Conservation (phyloP, 106 monocot species). For the Vanilla planifolia region DNA sequence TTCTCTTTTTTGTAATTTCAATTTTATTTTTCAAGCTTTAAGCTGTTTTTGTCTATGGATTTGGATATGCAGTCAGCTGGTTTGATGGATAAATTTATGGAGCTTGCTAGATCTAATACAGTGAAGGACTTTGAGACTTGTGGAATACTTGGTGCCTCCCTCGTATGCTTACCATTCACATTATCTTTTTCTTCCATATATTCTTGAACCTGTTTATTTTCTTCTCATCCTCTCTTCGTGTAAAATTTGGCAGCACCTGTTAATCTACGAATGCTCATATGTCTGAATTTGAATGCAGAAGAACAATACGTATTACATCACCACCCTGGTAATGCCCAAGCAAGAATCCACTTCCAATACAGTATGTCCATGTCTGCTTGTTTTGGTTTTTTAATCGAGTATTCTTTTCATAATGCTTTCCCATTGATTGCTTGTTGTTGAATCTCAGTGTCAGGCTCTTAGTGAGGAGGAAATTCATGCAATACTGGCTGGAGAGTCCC, state of each 20-base stretch:
- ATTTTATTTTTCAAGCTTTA: background rate
- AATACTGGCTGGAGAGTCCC: slow-evolving; percentile 54
- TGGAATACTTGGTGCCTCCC: slow-evolving; percentile 85
- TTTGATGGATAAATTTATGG: slow-evolving; percentile 90
- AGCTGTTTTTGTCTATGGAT: background rate
- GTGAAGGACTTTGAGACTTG: slow-evolving; percentile 85
- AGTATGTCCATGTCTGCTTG: slow-evolving; percentile 32
- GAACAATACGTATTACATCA: slow-evolving; percentile 67
- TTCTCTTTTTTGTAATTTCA: background rate
- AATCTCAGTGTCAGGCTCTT: slow-evolving; percentile 74
- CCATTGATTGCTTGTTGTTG: background rate
- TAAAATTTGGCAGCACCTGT: background rate
- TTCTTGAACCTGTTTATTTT: background rate
- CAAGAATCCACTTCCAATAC: slow-evolving; percentile 83
- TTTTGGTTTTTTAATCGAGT: background rate
- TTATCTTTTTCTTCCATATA: background rate
- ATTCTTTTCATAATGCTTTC: background rate
- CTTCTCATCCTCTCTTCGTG: background rate
- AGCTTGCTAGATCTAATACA: slow-evolving; percentile 81
- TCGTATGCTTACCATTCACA: slow-evolving; percentile 45
- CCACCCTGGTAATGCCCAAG: slow-evolving; percentile 83
- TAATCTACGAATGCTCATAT: background rate
- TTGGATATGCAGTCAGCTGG: slow-evolving; percentile 54
- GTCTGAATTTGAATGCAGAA: slow-evolving; percentile 37
- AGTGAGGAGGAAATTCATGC: slow-evolving; percentile 92